A percentile compares a stretch with the other conserved stretches of the same genome.
These are phyloP conservation scores for Termitomyces eurrhizus DNA, from an alignment of 768 basidiomycete species.

Conservation along the genomic window DNA sequence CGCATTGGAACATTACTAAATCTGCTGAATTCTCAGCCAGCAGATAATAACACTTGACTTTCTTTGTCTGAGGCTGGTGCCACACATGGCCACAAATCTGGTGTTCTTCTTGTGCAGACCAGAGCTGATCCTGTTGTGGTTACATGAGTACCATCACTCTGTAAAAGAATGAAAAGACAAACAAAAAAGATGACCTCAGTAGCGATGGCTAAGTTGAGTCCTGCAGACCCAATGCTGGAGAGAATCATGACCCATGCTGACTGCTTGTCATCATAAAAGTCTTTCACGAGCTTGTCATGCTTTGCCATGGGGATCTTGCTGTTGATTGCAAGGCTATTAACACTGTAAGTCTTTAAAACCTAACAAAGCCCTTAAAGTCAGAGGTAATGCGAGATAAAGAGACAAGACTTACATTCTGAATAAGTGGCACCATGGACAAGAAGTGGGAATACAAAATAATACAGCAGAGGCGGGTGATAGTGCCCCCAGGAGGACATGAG, in stretches of 20 bases:
- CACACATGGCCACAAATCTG: constrained; percentile 13
- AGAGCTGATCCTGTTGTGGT: constrained; percentile 15
- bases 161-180: neutral
- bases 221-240: constrained; percentile 19
- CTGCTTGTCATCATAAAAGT: constrained; percentile 8
- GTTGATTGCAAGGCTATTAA: constrained; percentile 11
- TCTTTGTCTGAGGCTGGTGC: constrained; percentile 12
- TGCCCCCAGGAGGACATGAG: neutral
- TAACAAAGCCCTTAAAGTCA: neutral
- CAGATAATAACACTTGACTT: neutral
- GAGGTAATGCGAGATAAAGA: too few species aligned
- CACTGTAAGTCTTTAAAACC: constrained; percentile 7
- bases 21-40: neutral
- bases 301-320: constrained; percentile 10
- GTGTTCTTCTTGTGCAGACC: constrained; percentile 15
- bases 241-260: constrained; percentile 16
- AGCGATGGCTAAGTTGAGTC: constrained; percentile 21
- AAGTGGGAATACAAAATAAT: constrained; percentile 17
- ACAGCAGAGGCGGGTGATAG: neutral
- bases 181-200: constrained; percentile 21
- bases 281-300: constrained; percentile 11
- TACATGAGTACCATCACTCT: neutral
- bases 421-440: constrained; percentile 12
- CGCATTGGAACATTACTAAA: neutral
- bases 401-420: constrained; percentile 15